phyloP scores from a whole-genome alignment of 2,329 filamentous ascomycete species.

The Pyricularia grisea region DNA sequence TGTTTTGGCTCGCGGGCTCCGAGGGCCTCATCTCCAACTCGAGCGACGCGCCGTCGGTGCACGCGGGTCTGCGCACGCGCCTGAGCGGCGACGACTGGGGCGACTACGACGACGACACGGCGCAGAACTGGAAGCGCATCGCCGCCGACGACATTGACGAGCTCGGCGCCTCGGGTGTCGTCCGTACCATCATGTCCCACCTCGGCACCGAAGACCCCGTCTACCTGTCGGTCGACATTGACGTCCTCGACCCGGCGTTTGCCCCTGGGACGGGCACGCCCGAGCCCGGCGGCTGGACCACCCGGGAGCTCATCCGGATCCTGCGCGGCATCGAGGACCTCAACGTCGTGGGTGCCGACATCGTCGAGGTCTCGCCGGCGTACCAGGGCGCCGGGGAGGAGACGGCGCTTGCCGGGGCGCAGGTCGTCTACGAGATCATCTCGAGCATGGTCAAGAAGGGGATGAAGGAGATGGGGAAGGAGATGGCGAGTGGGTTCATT shows the following conservation, averaged over 20 bases:
- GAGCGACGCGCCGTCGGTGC: conserved; percentile 60
- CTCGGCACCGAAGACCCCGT: conserved; percentile 67
- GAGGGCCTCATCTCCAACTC: conserved; percentile 71
- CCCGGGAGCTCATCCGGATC: conserved; percentile 75
- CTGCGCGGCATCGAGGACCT: conserved; percentile 71
- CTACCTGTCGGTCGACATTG: conserved; percentile 24
- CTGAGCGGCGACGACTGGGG: conserved; percentile 55
- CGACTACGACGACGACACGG: conserved; percentile 63
- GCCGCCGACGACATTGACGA: conserved; percentile 84
- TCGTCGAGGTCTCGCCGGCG: conserved; percentile 80
- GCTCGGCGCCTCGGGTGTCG: conserved; percentile 61
- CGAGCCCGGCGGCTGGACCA: conserved; percentile 87
- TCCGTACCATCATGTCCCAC: conserved; percentile 58
- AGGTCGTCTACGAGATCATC: conserved; percentile 79
- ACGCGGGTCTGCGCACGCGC: conserved; percentile 74
- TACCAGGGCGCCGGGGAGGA: conserved; percentile 76
- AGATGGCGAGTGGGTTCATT: conserved; percentile 9
- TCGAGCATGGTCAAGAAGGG: conserved; percentile 55
- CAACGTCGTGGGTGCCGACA: conserved; percentile 81
- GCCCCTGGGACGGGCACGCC: conserved; percentile 63
- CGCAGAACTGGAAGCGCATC: conserved; percentile 73
- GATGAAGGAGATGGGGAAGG: conserved; percentile 25
- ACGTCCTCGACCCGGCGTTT: conserved; percentile 26
- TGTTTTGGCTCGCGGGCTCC: conserved; percentile 81
- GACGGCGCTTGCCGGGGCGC: conserved; percentile 73